Conservation (phyloP, 257 asterid species). For the Solanum lycopersicoides region DNA sequence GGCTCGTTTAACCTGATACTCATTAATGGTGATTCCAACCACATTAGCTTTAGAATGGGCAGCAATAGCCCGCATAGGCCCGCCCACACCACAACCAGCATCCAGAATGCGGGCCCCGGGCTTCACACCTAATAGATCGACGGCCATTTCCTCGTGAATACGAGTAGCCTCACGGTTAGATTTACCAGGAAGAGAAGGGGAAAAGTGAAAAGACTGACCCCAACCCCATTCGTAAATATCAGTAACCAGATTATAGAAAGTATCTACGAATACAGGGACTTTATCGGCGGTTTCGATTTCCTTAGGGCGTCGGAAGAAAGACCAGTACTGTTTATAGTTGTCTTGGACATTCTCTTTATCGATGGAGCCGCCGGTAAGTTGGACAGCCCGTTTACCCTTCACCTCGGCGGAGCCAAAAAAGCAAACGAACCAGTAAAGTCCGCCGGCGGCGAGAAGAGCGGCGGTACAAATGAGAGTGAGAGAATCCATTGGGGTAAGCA, state of each 20-base stretch:
- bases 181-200: slow-evolving; percentile 55
- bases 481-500: slow-evolving; percentile 28
- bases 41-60: slow-evolving; percentile 68
- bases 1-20: slow-evolving; percentile 67
- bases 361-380: slow-evolving; percentile 75
- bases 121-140: slow-evolving; percentile 39
- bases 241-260: slow-evolving; percentile 77
- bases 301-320: slow-evolving; percentile 65
- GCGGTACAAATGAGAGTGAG: slow-evolving; percentile 51
- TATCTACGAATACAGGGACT: slow-evolving; percentile 72
- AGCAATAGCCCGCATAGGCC: slow-evolving; percentile 86
- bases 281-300: slow-evolving; percentile 52
- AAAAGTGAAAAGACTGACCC: slow-evolving; percentile 82
- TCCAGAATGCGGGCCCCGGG: slow-evolving; percentile 54
- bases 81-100: slow-evolving; percentile 82
- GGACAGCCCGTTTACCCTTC: slow-evolving; percentile 57
- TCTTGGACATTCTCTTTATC: slow-evolving; percentile 49
- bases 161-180: slow-evolving; percentile 71
- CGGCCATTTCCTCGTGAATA: slow-evolving; percentile 73
- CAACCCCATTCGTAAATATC: slow-evolving; percentile 90
- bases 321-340: slow-evolving; percentile 63
- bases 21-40: slow-evolving; percentile 71
- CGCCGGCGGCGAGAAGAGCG: slow-evolving; percentile 49
- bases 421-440: slow-evolving; percentile 60
- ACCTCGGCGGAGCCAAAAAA: slow-evolving; percentile 66